These are phyloP conservation scores for Penicillium lividum DNA, from an alignment of 495 filamentous ascomycete genomes.

Conservation along the genomic window DNA sequence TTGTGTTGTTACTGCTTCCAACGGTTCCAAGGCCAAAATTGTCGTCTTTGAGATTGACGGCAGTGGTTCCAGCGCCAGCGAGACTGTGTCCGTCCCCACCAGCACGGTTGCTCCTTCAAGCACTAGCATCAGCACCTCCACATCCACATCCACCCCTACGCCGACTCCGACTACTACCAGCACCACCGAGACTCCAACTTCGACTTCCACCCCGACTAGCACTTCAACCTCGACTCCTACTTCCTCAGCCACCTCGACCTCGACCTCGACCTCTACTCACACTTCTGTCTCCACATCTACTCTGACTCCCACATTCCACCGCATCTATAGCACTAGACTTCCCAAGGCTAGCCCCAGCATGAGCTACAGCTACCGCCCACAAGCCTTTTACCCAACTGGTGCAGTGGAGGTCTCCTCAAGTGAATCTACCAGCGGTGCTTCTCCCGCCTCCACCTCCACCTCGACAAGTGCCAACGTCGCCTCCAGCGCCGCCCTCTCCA, in stretches of 20 bases:
- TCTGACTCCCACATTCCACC: not conserved
- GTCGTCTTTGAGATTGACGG: constrained; percentile 58
- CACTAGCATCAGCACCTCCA: constrained; percentile 24
- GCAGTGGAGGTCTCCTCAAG: constrained; percentile 22
- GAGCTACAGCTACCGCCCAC: constrained; percentile 38
- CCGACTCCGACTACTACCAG: constrained; percentile 25
- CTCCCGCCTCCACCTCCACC: constrained; percentile 18
- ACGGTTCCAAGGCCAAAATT: constrained; percentile 66
- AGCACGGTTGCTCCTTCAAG: constrained; percentile 23
- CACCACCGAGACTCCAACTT: constrained; percentile 28
- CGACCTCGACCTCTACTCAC: constrained; percentile 18
- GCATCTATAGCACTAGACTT: constrained; percentile 12
- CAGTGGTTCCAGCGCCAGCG: constrained; percentile 21
- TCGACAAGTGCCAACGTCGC: constrained; percentile 25
- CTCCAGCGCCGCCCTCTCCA: constrained; percentile 25
- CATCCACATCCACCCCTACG: constrained; percentile 26
- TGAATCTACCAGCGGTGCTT: constrained; percentile 9
- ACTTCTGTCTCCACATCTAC: constrained; percentile 11
- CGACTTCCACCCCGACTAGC: constrained; percentile 18
- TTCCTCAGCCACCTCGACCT: constrained; percentile 14
- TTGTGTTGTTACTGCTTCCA: constrained; percentile 77
- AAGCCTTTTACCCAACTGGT: constrained; percentile 35
- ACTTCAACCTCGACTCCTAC: constrained; percentile 11
- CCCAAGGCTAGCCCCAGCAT: constrained; percentile 24
- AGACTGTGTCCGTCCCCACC: constrained; percentile 14